A percentile compares a stretch with the other conserved stretches of the same genome.
Conservation (phyloP, 768 basidiomycete species). For the Hysterangium stoloniferum region DNA sequence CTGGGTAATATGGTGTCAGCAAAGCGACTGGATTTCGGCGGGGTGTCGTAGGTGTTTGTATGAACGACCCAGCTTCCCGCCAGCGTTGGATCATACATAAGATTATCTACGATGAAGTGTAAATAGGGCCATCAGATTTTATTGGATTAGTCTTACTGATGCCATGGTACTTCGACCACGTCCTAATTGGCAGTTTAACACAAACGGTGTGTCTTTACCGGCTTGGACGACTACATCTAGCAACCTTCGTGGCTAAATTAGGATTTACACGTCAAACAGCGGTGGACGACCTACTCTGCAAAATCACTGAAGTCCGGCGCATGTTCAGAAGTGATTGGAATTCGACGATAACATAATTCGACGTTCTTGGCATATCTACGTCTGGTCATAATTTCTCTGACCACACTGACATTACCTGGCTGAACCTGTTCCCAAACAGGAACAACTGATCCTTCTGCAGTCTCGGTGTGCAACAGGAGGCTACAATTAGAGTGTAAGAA, state of each 20-base stretch:
- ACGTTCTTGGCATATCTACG: slow-evolving; percentile 40
- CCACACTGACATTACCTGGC: slow-evolving; percentile 60
- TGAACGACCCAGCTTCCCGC: background rate
- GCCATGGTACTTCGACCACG: slow-evolving; percentile 86
- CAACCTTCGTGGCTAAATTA: slow-evolving; percentile 60
- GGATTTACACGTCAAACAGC: background rate
- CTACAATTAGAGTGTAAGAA: slow-evolving; percentile 29
- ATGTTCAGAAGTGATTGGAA: slow-evolving; percentile 89
- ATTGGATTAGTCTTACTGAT: slow-evolving; percentile 43
- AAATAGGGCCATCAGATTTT: slow-evolving; percentile 78
- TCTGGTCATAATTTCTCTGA: slow-evolving; percentile 82
- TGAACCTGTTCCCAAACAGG: slow-evolving; percentile 93
- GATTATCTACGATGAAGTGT: slow-evolving; percentile 52
- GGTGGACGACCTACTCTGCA: slow-evolving; percentile 16
- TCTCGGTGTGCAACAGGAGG: slow-evolving; percentile 85
- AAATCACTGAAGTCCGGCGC: slow-evolving; percentile 30
- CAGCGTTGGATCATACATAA: slow-evolving; percentile 9
- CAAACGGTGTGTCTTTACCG: slow-evolving; percentile 65
- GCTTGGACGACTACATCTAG: slow-evolving; percentile 71
- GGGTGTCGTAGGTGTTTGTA: background rate
- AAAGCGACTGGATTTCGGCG: slow-evolving; percentile 21
- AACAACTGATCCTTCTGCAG: slow-evolving; percentile 76
- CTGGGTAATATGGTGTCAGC: slow-evolving; percentile 22
- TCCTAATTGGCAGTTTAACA: slow-evolving; percentile 94
- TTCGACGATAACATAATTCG: slow-evolving; percentile 69